These are phyloP conservation scores for Geotrichum reessii DNA, from an alignment of 1,139 yeast species.

Conservation along the genomic window DNA sequence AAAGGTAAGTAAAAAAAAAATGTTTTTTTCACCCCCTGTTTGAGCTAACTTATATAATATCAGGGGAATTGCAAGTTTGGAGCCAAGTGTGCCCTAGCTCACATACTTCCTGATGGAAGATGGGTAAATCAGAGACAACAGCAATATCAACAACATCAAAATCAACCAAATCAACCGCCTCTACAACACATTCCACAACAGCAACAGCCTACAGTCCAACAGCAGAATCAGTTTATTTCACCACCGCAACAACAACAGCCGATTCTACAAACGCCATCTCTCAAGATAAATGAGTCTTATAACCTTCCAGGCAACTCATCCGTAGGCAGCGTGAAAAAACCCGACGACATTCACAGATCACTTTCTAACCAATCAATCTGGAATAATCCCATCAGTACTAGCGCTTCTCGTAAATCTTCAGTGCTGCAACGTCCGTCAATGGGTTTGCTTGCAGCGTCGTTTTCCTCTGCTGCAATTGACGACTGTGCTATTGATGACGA, in stretches of 20 bases:
- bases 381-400: constrained; percentile 1
- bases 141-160: constrained; percentile 12
- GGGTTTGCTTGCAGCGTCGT: constrained; percentile 12
- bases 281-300: neutral
- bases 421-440: constrained; percentile 3
- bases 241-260: constrained; percentile 8
- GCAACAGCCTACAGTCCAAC: constrained; percentile 10
- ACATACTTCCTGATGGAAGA: constrained; percentile 83
- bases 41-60: neutral
- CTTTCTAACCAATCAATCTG: constrained; percentile 10
- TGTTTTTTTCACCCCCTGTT: neutral
- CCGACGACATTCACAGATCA: constrained; percentile 5
- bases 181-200: constrained; percentile 15
- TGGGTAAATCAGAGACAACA: constrained; percentile 53
- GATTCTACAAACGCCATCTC: neutral
- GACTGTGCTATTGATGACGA: constrained; percentile 44
- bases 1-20: constrained; percentile 36
- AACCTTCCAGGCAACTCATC: neutral
- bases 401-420: neutral
- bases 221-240: constrained; percentile 5
- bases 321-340: neutral
- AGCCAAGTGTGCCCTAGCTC: constrained; percentile 86
- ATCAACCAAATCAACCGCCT: neutral
- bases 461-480: constrained; percentile 22
- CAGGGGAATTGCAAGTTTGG: constrained; percentile 91